phyloP scores from a whole-genome alignment of 176 grass and related monocot genomes.

The Aegilops tauschii region DNA sequence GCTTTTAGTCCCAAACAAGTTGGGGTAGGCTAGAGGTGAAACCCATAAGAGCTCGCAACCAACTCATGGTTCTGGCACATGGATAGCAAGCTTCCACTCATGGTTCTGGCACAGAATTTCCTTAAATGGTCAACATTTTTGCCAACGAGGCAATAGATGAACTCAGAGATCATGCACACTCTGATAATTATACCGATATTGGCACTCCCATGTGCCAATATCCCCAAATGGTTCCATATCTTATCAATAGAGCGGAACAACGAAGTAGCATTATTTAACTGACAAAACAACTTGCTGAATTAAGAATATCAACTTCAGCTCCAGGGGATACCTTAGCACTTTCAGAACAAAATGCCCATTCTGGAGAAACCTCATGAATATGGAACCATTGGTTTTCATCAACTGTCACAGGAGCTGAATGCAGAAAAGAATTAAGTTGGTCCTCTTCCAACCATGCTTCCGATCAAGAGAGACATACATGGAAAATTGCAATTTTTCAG shows the following conservation, averaged over 20 bases:
- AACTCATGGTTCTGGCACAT: too few relatives aligned
- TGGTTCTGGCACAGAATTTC: neutral
- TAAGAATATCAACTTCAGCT: constrained; percentile 1
- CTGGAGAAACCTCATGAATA: constrained; percentile 74
- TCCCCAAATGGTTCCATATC: neutral
- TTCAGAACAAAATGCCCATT: constrained; percentile 77
- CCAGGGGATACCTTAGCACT: constrained; percentile 72
- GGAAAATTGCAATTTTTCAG: neutral
- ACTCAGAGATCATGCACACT: neutral
- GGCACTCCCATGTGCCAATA: neutral
- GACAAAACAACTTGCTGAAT: neutral
- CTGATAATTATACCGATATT: neutral
- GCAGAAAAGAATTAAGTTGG: constrained; percentile 50
- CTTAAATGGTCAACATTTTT: neutral
- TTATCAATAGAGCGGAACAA: constrained; percentile 25
- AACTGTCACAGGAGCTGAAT: constrained; percentile 27
- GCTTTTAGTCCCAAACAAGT: too few relatives aligned
- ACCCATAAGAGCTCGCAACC: too few relatives aligned
- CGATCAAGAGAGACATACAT: constrained; percentile 24
- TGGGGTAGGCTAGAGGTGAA: too few relatives aligned
- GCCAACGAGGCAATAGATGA: neutral
- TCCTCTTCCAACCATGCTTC: constrained; percentile 64
- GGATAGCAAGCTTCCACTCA: too few relatives aligned
- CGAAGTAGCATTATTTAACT: neutral
- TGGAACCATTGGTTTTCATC: constrained; percentile 44